phyloP scores from a whole-genome alignment of 139 green algal genomes.

The Chlamydomonas incerta region DNA sequence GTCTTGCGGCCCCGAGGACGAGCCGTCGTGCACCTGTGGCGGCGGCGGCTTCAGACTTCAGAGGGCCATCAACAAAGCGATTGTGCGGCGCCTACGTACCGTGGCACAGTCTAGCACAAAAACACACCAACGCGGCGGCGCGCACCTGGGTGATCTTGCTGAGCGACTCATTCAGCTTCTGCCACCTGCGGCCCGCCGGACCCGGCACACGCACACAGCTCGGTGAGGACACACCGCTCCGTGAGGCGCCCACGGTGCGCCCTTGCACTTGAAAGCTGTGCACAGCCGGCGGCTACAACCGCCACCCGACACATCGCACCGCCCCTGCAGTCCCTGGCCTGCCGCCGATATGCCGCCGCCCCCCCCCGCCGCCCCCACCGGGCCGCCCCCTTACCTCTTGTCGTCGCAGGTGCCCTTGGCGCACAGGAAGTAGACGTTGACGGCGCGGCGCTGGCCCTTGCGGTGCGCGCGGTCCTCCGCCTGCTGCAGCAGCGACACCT shows the following conservation, averaged over 20 bases:
- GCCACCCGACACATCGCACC: no score
- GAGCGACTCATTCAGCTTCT: constrained; percentile 46
- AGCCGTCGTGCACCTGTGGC: constrained; percentile 73
- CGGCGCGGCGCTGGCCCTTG: constrained; percentile 73
- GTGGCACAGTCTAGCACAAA: no score
- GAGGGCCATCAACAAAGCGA: no score
- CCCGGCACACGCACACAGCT: no score
- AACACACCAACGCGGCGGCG: neutral
- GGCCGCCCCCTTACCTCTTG: constrained; percentile 29
- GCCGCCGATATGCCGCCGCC: no score
- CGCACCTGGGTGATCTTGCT: constrained; percentile 35
- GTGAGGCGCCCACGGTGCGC: no score
- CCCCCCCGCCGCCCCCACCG: neutral
- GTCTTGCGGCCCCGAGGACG: neutral
- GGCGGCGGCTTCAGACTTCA: no score
- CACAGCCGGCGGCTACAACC: neutral
- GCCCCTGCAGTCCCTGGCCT: neutral
- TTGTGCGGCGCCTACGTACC: no score
- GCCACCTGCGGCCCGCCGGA: no score
- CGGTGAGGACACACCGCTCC: no score
- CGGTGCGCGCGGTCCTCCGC: constrained; percentile 92
- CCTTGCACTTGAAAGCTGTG: no score
- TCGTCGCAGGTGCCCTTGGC: constrained; percentile 84
- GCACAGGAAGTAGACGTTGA: constrained; percentile 95
- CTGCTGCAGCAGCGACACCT: constrained; percentile 78